These are phyloP conservation scores for Angomonas ambiguus DNA, from an alignment of 208 protist genomes.

Conservation along the genomic window DNA sequence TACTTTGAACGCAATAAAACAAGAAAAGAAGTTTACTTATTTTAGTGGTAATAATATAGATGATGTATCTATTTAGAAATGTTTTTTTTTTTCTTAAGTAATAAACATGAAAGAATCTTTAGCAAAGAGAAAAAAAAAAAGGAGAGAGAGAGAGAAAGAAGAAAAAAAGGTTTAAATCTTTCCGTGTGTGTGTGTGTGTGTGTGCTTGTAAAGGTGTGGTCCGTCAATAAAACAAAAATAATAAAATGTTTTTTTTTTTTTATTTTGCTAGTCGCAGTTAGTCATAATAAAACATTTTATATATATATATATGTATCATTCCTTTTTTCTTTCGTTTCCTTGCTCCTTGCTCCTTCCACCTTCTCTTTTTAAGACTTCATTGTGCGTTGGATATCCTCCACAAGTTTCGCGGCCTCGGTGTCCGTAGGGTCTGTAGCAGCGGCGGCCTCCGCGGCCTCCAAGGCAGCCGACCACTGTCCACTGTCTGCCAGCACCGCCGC, in stretches of 20 bases:
- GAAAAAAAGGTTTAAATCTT: not conserved
- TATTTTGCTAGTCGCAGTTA: not conserved
- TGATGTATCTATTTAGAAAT: too few species aligned
- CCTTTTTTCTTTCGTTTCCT: not conserved
- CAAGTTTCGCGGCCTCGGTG: conserved; percentile 62
- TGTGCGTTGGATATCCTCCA: conserved; percentile 50
- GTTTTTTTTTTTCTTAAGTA: too few species aligned
- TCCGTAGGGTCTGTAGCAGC: conserved; percentile 56
- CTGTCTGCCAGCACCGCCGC: conserved; percentile 84
- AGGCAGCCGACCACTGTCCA: conserved; percentile 56
- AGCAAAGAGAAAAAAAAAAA: too few species aligned
- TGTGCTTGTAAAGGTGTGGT: not conserved
- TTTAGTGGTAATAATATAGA: too few species aligned
- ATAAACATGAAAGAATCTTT: too few species aligned
- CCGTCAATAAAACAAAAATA: conserved; percentile 6
- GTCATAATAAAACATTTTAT: not conserved
- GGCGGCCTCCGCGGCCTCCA: conserved; percentile 53
- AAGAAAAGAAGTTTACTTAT: too few species aligned
- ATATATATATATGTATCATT: not conserved
- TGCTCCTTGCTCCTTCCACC: not conserved
- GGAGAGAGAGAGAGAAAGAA: too few species aligned
- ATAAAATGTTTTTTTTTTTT: conserved; percentile 5
- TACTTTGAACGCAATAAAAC: too few species aligned
- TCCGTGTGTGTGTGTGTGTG: conserved; percentile 11
- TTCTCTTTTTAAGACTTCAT: conserved; percentile 15